Evolutionary conservation across 164 flowering plant genomes (phyloP), one percentile per base, ranked within the genome.

Genomic region (Vitis rupestris): DNA sequence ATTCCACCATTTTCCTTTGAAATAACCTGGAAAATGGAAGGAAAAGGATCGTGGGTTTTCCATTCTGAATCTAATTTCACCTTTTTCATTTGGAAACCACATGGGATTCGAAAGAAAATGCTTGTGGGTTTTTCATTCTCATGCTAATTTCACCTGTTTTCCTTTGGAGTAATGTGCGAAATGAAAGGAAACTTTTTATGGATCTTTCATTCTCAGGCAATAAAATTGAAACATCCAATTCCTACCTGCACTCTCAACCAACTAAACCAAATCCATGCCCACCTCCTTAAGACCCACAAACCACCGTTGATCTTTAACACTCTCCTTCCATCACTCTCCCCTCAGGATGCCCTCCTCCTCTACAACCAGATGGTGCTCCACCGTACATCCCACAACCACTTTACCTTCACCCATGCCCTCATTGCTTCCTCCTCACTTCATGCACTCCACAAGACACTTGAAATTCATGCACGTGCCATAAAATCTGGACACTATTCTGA

Each of bases 321-420:
- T 10, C 27, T 74, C 27, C 65, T 74, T 1, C 50, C 56, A 16
- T 12, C 29, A 5, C 37, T 74, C 59, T 16, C 61, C 61, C 68
- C 77, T n/a, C 64, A 69, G 58, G 61, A 70, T 65, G 78, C 77
- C 50, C 13, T 80, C 27, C 47, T 53, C 27, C 64, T 80, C 59
- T 80, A 80, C 66, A 75, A 77, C 65, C 74, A 71, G 63, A 80
- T 75, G 76, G 66, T 77, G 48, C 59, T 27, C 31, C 48, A 66
- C 53, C 70, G 74, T 50, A 30, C 68, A 16, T 65, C 76, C n/a
- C 76, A 80, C 27, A 67, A 80, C 59, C 81, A 80, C 49, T 75
- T 65, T 76, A 80, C 81, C 3, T 80, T 77, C 83, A 74, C 72
- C 12, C 61, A 74, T 49, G 81, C 77, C 54, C 74, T 77, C 19